Base-by-base conservation (phyloP, 345 rosid genomes). In the Acer yangbiense region DNA sequence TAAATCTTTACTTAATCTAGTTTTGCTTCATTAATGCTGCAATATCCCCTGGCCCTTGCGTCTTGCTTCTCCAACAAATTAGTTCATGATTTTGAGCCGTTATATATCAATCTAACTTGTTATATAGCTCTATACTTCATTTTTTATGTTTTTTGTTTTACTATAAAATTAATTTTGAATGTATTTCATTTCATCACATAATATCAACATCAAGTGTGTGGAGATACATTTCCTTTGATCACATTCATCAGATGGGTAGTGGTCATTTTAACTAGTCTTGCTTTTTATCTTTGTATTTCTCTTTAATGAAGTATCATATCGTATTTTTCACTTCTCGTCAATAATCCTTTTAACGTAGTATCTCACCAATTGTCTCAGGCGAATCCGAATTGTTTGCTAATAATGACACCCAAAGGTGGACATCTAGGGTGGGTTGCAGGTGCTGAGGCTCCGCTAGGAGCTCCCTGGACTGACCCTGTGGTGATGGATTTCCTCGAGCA, bases 371-470 rank as follows among this genome's bases (percentile, higher is more conserved):
- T 77, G 11, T 80, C 32, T 44, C 87, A 93, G 98, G 93, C 80
- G 74, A 95, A 93, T 55, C 87, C 89, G 11, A 88, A 95, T 82
- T 95, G 99, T 78, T 48, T 95, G 88, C 76, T 95, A 77, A 85
- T 92, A 68, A 93, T 92, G 80, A 93, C 99, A 54, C 98, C 99
- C 20, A 88, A 82, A 83, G 98, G 97, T 27, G 98, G 96, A 20
- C 99, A 92, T 82, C 84, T 95, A 41, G 97, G 98, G 23, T 95
- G 99, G 98, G 88, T 92, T 70, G 99, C 97, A 0, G 98, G 98
- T 69, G 66, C 69, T 16, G 95, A 83, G 79, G 90, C 93, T 71
- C 96, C 94, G 7, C 66, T 76, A 2, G 98, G 99, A 60, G 93
- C 97, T 70, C 92, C 98, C 48, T 95, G 96, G 97, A 93, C 96